Evolutionary conservation across 176 grass and related monocot species (phyloP), one percentile per base, ranked within the genome.

Genomic region (Musa schizocarpa): DNA sequence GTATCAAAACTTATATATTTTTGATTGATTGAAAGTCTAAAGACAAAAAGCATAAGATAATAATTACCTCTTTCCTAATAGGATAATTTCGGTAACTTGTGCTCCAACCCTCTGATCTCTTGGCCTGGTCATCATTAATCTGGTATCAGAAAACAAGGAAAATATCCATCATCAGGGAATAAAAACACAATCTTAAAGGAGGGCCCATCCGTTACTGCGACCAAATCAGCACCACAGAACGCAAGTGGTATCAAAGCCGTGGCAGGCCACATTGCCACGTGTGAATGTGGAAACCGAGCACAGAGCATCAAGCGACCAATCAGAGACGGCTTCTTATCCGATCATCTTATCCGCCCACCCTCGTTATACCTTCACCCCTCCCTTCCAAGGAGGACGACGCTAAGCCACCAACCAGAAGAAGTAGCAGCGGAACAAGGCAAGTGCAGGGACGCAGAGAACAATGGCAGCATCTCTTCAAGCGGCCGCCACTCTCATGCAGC

Each of bases 401-500:
- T 19, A n/a, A n/a, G 1, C 17, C 14, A 17, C 10, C 14, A n/a
- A 27, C 26, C 26, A 61, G 17, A 0, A 62, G 57, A 8, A 21
- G 57, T 1, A 20, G 20, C 17, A 62, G 17, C 57, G 17, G 3
- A 57, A 57, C 17, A 17, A 17, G 7, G 13, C 13, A 62, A n/a
- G 17, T 62, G 34, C 34, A 43, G 34, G 34, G 34, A 43, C 7
- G 12, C 57, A 14, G 64, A 67, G 21, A 13, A 43, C 11, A 6
- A 67, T 67, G 64, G 64, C 21, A 67, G 64, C 64, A 12, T 43
- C 64, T 67, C 64, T 67, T 27, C 64, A 67, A 27, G 22, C 24
- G 1, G 24, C 22, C 12, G 64, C 64, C 64, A 27, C 64, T 27
- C 64, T 67, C 9, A 29, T 67, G 64, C 20, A 67, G 24, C 64